These are phyloP conservation scores for Astrephomene gubernaculifera DNA, from an alignment of 139 green algal species.

Conservation along the genomic window DNA sequence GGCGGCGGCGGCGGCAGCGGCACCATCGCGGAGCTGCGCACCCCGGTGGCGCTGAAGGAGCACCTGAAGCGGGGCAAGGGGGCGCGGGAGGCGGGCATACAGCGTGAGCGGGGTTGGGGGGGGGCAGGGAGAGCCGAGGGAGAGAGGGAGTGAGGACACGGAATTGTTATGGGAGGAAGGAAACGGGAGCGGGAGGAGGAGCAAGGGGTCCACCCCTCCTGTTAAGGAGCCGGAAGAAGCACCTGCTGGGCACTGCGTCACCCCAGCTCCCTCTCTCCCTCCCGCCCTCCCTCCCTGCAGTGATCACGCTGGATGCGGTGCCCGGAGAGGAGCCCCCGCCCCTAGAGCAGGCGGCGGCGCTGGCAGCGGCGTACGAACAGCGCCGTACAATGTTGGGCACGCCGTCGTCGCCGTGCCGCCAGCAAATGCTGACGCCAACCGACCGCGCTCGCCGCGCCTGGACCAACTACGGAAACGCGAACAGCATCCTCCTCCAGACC, in stretches of 20 bases:
- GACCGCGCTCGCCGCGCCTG: slow-evolving; percentile 24
- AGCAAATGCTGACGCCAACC: not conserved
- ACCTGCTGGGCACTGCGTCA: not conserved
- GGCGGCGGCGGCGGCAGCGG: not conserved
- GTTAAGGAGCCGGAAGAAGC: no score
- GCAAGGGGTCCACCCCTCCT: not conserved
- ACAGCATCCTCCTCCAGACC: not conserved
- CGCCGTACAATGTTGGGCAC: slow-evolving; percentile 18
- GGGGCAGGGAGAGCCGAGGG: not conserved
- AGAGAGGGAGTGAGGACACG: not conserved
- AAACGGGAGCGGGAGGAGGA: not conserved
- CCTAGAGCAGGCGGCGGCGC: not conserved
- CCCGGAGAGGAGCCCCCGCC: not conserved
- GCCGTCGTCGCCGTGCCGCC: not conserved
- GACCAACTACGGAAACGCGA: not conserved
- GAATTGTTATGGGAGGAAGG: not conserved
- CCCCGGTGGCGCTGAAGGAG: slow-evolving; percentile 38
- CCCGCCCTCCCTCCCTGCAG: not conserved
- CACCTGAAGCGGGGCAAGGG: slow-evolving; percentile 37
- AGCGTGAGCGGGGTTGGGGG: not conserved
- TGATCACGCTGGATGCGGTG: not conserved
- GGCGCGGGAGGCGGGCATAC: not conserved
- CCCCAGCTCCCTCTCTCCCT: not conserved
- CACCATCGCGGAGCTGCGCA: slow-evolving; percentile 31
- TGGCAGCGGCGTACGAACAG: slow-evolving; percentile 8